These are phyloP conservation scores for Zostera marina DNA, from an alignment of 116 monocot species.

Conservation along the genomic window DNA sequence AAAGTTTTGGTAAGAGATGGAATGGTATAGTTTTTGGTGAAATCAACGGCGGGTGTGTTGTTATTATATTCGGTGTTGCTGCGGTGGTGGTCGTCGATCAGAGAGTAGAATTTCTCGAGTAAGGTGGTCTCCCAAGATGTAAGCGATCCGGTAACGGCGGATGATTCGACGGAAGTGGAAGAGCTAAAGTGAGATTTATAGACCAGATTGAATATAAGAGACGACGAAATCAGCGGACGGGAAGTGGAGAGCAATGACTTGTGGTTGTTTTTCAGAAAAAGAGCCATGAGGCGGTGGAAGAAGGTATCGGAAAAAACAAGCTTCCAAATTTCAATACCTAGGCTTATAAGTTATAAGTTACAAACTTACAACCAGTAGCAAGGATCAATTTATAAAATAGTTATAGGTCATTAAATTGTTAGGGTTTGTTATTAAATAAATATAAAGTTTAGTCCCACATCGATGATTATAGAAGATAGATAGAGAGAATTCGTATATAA, in stretches of 20 bases:
- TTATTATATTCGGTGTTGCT: conserved; percentile 10
- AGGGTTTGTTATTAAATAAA: too few relatives aligned
- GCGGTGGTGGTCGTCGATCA: conserved; percentile 56
- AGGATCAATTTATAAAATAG: too few relatives aligned
- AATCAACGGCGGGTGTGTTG: conserved; percentile 6
- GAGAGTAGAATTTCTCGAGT: conserved; percentile 34
- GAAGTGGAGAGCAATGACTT: background rate
- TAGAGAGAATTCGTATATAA: too few relatives aligned
- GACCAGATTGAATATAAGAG: background rate
- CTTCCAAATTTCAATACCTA: background rate
- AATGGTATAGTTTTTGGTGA: conserved; percentile 29
- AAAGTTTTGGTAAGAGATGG: conserved; percentile 42
- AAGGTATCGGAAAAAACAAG: background rate
- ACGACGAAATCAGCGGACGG: background rate
- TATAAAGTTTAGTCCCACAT: background rate
- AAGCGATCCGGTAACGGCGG: background rate
- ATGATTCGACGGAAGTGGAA: background rate
- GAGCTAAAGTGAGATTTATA: conserved; percentile 1
- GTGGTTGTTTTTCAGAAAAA: background rate
- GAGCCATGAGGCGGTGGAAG: background rate
- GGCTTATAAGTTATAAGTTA: too few relatives aligned
- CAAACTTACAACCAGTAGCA: too few relatives aligned
- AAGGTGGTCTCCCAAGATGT: conserved; percentile 22
- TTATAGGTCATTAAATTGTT: background rate
- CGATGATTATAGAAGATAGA: too few relatives aligned